Evolutionary conservation across 495 filamentous ascomycete species (phyloP).

Genomic region (Penicillium chermesinum): DNA sequence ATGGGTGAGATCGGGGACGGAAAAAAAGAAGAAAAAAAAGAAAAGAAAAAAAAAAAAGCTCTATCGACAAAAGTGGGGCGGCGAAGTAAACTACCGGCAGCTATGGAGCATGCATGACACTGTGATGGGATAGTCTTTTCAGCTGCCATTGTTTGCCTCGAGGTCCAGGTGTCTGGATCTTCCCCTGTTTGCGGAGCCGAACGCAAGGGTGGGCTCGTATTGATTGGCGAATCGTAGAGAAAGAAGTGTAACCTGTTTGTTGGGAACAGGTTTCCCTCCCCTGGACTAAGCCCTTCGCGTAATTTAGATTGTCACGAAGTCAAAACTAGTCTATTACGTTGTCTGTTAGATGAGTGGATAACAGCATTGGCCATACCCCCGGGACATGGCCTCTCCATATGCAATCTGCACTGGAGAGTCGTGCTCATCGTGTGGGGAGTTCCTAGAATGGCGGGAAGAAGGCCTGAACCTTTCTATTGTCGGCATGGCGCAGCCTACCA

Average conservation of each 20-base stretch:
- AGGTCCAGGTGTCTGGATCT: conserved; percentile 19
- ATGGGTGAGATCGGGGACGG: no score
- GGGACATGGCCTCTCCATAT: neutral
- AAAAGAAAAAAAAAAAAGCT: no score
- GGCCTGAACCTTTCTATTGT: neutral
- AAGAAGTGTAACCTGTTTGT: neutral
- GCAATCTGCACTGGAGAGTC: neutral
- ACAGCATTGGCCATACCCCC: neutral
- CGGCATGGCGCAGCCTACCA: neutral
- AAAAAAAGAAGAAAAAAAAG: neutral
- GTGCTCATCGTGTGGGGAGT: neutral
- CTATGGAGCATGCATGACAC: neutral
- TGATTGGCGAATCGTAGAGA: neutral
- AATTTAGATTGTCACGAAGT: neutral
- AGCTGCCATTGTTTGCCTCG: conserved; percentile 27
- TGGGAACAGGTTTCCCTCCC: neutral
- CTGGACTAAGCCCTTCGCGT: neutral
- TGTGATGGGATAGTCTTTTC: conserved; percentile 2
- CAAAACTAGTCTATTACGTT: no score
- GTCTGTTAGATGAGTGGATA: neutral
- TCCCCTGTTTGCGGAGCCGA: conserved; percentile 1
- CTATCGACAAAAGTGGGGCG: no score
- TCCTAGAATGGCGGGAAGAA: neutral
- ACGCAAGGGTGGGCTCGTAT: no score
- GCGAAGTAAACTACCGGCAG: neutral